Conservation (phyloP, 495 filamentous ascomycete species). For the Podospora tetraspora region DNA sequence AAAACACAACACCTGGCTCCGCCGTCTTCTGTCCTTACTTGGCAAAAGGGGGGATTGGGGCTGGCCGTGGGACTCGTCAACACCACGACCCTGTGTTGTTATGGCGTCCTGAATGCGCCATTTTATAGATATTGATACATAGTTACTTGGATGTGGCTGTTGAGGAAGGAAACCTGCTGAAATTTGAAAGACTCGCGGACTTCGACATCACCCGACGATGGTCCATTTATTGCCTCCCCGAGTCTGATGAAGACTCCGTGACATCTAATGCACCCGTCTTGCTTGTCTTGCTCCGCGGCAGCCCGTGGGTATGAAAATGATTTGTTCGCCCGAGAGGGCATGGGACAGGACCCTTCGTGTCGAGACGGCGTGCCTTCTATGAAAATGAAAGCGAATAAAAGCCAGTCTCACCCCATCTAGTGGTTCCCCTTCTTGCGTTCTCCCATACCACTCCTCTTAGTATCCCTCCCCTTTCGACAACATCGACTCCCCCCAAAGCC, state of each 20-base stretch:
- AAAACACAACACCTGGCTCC: not conserved
- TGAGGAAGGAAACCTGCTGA: not conserved
- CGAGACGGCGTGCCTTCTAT: not conserved
- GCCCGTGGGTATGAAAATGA: not conserved
- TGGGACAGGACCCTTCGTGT: not conserved
- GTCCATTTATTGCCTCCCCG: not conserved
- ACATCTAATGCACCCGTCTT: not conserved
- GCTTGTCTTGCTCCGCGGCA: not conserved
- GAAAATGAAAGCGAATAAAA: not conserved
- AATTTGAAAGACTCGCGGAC: not conserved
- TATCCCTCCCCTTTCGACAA: not conserved
- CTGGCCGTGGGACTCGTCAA: not conserved
- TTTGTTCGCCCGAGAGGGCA: not conserved
- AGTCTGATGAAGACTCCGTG: not conserved
- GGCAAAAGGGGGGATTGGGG: not conserved
- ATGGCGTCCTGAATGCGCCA: not conserved
- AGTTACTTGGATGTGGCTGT: not conserved
- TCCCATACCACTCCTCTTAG: not conserved
- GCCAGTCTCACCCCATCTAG: not conserved
- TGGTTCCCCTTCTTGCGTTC: not conserved
- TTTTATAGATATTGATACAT: not conserved
- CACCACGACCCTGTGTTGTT: not conserved
- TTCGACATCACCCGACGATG: not conserved
- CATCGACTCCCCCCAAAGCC: not conserved
- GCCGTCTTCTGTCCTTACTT: not conserved